Evolutionary conservation across 495 filamentous ascomycete species (phyloP), one percentile per base, ranked within the genome.

Genomic region (Lasiosphaeria hispida): DNA sequence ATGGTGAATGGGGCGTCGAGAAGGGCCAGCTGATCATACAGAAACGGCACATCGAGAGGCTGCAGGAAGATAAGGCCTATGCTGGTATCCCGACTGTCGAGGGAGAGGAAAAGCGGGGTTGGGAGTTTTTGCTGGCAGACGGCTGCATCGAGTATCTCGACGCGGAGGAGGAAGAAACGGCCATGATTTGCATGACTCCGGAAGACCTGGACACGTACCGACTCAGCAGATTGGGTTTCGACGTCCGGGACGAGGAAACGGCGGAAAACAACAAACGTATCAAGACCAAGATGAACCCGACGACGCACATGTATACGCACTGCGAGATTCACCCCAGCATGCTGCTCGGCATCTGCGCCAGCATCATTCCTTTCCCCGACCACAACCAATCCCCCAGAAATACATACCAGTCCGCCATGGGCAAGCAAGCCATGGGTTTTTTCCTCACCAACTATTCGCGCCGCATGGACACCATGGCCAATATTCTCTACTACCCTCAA

Each of bases 241-340:
- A 75, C 14, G 80, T 88, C 48, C 79, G 81, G 0, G 68, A 69
- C 13, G 71, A 74, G 7, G 71, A 64, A 39, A 53, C 60, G 0
- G 64, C 63, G 15, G 70, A 69, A 34, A 66, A 75, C 33, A 91
- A 92, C 62, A 89, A 87, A 72, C 84, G 93, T 57, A 86, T 97
- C 42, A 91, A 91, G 61, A 91, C 92, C 0, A 86, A 86, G 57
- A 79, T 91, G 51, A 96, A 90, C 59, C 83, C 88, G 10, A 86
- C 83, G 7, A 88, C 92, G 0, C 89, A 93, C 70, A 89, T 86
- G 45, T 97, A 90, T 80, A 99, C 94, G 2, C 94, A 99, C 71
- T 97, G 95, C 71, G 94, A 99, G 73, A 97, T 99, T 68, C 95
- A 99, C 66, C 94, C 94, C 10, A 95, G 90, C 78, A 99, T 97